Base-by-base conservation (phyloP, 441 rosid genomes). In the Hypseocharis bilobata region DNA sequence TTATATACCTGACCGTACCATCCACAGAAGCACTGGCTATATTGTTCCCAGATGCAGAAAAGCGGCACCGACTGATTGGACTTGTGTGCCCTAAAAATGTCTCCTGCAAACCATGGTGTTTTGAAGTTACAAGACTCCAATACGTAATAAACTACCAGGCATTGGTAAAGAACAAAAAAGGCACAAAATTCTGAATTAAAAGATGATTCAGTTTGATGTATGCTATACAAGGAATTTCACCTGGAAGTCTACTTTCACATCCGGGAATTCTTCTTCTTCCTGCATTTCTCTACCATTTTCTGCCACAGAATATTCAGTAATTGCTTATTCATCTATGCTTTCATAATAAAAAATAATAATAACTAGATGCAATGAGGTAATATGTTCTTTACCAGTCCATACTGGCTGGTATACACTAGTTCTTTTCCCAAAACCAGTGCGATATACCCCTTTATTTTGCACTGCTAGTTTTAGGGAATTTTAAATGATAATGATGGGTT, bases 31-130 rank as follows among this genome's bases (percentile, higher is more conserved):
- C 88, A 74, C 88, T 86, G 63, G 88, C 87, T 70, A 86, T 84
- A 68, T 86, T 84, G 82, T 80, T 78, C 63, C 92, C 92, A 63
- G 92, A 81, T 57, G 87, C 88, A 74, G 92, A 86, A 83, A 84
- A 84, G 54, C 85, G 82, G 71, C 86, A 86, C 29, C 86, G 67
- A 45, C 86, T 81, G 68, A 86, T 84, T 60, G 88, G 84, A 71
- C 86, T 86, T n/a, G 92, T 83, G 74, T 84, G 92, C 67, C 92
- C 92, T 63, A 86, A 65, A 81, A 86, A 86, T 25, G 87, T 81
- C 65, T 86, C 88, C 92, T 86, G 44, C 52, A 83, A 63, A 58
- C 23, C 73, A 77, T 38, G 42, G 68, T 27, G 58, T 64, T 59
- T 14, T 17, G 13, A 44, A 59, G 77, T 65, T 64, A 62, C 44